Percentiles rank a stretch among this genome's conserved stretches.
phyloP scores from a whole-genome alignment of 2,329 filamentous ascomycete genomes.

The Malbranchea zuffiana region DNA sequence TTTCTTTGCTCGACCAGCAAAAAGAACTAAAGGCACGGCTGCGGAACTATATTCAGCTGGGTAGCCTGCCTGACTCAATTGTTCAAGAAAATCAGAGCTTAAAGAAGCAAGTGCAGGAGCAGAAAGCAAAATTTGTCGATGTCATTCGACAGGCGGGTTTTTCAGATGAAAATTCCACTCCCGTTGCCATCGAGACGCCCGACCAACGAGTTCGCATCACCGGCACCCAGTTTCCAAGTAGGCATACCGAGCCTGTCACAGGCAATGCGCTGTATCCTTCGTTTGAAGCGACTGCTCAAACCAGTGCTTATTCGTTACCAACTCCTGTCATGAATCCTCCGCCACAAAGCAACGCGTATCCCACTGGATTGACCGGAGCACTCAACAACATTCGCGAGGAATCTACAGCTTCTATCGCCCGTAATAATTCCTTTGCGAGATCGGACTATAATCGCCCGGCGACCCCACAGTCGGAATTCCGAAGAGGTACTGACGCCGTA shows the following conservation, averaged over 20 bases:
- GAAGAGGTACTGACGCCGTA: not conserved
- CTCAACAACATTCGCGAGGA: not conserved
- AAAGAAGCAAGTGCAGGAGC: constrained; percentile 25
- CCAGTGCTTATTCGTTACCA: constrained; percentile 1
- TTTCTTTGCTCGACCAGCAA: constrained; percentile 22
- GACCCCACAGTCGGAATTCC: not conserved
- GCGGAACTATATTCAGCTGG: constrained; percentile 27
- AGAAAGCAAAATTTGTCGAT: constrained; percentile 25
- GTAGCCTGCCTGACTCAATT: constrained; percentile 24
- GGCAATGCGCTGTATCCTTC: not conserved
- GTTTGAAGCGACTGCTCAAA: not conserved
- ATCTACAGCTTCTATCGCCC: not conserved
- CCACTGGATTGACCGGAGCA: not conserved
- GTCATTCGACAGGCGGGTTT: constrained; percentile 26
- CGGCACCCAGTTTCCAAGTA: constrained; percentile 12
- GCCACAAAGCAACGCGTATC: constrained; percentile 1
- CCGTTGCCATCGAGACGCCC: not conserved
- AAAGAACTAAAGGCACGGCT: constrained; percentile 27
- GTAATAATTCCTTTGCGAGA: not conserved
- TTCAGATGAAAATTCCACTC: constrained; percentile 5
- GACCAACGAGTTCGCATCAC: constrained; percentile 13
- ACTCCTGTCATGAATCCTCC: constrained; percentile 4
- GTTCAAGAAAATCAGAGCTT: constrained; percentile 26
- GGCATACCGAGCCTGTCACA: constrained; percentile 4
- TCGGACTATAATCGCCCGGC: not conserved